Percentiles rank a stretch among this genome's conserved stretches.
These are phyloP conservation scores for Sarcodon aspratus DNA, from an alignment of 768 basidiomycete genomes.

Conservation along the genomic window DNA sequence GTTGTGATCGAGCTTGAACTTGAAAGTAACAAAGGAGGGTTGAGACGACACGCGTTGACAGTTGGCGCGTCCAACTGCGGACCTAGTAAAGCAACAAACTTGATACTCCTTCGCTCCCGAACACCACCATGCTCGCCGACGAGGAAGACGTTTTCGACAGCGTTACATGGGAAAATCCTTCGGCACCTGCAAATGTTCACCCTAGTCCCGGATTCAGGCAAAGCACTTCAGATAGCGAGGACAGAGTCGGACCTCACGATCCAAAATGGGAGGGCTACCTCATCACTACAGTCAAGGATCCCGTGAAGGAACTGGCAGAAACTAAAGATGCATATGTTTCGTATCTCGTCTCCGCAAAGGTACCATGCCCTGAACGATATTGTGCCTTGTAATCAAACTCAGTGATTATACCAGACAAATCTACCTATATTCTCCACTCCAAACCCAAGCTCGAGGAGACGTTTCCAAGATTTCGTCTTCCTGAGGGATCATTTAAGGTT, in stretches of 20 bases:
- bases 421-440: constrained; percentile 73
- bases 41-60: background rate
- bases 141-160: constrained; percentile 89
- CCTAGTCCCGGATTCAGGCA: constrained; percentile 74
- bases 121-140: constrained; percentile 58
- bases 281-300: constrained; percentile 76
- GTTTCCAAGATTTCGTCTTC: constrained; percentile 97
- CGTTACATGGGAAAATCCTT: constrained; percentile 82
- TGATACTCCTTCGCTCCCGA: background rate
- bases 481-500: constrained; percentile 77
- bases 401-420: constrained; percentile 54
- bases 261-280: constrained; percentile 90
- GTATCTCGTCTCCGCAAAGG: constrained; percentile 84
- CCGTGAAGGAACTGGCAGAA: constrained; percentile 91
- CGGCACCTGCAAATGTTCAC: constrained; percentile 20
- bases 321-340: constrained; percentile 97
- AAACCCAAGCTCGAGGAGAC: constrained; percentile 68
- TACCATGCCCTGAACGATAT: constrained; percentile 24
- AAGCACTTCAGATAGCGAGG: constrained; percentile 59
- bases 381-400: background rate
- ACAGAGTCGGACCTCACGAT: constrained; percentile 56
- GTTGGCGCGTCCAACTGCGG: background rate
- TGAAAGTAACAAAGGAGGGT: too few relatives aligned
- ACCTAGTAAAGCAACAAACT: background rate
- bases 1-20: background rate